Percentiles rank a stretch among this genome's conserved stretches.
phyloP scores from a whole-genome alignment of 2,329 filamentous ascomycete genomes.

The Trichoderma semiorbis region DNA sequence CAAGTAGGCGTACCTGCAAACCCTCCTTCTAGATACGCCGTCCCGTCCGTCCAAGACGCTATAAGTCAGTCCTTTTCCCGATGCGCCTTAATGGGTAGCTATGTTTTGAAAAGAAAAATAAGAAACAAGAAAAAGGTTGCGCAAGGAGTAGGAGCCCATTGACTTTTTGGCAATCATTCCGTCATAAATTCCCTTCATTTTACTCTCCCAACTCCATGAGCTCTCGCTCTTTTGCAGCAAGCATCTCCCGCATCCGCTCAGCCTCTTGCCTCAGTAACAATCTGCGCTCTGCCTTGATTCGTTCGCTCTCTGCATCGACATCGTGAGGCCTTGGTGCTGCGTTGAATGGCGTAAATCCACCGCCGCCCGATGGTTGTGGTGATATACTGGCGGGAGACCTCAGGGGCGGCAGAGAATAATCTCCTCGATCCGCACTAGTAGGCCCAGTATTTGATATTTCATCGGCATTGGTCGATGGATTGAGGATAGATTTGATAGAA shows the following conservation, averaged over 20 bases:
- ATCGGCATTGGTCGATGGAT: conserved; percentile 44
- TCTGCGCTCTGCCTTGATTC: conserved; percentile 58
- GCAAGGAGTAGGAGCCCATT: conserved; percentile 22
- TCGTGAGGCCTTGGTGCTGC: conserved; percentile 26
- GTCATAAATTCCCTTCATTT: conserved; percentile 15
- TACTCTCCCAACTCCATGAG: conserved; percentile 41
- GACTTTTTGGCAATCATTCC: conserved; percentile 24
- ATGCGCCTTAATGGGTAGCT: background rate
- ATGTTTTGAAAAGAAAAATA: background rate
- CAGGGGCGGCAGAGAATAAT: conserved; percentile 42
- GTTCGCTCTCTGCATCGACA: conserved; percentile 43
- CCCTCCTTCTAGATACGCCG: background rate
- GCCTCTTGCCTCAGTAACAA: conserved; percentile 68
- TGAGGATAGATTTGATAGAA: conserved; percentile 73
- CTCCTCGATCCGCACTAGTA: conserved; percentile 36
- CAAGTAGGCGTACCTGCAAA: background rate
- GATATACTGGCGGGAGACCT: conserved; percentile 42
- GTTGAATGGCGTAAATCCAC: conserved; percentile 36
- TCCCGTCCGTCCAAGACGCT: background rate
- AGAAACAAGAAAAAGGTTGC: conserved; percentile 1
- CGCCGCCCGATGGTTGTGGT: conserved; percentile 36
- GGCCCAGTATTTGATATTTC: conserved; percentile 23
- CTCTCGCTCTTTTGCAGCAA: conserved; percentile 71
- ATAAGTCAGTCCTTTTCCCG: background rate
- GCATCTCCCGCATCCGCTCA: conserved; percentile 69